phyloP scores from a whole-genome alignment of 1,284 basidiomycete species.

The Uromyces viciae-fabae region DNA sequence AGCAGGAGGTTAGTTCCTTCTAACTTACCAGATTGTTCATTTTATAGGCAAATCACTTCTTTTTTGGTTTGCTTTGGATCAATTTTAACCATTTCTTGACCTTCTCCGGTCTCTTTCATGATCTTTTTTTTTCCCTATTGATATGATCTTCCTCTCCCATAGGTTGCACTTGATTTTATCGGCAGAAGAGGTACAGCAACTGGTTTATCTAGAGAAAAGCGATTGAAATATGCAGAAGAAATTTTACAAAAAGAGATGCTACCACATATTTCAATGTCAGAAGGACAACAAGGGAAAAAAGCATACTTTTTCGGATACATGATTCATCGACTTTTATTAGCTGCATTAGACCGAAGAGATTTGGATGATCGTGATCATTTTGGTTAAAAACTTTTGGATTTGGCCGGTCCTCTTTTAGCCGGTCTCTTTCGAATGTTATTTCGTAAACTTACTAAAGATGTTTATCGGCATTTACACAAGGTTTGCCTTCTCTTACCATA shows the following conservation, averaged over 20 bases:
- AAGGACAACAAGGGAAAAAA: slow-evolving; percentile 96
- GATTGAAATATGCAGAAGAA: slow-evolving; percentile 93
- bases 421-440: slow-evolving; percentile 93
- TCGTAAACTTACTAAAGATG: slow-evolving; percentile 91
- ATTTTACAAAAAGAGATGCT: slow-evolving; percentile 99
- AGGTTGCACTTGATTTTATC: slow-evolving; percentile 89
- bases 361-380: slow-evolving; percentile 99
- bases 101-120: not conserved
- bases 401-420: slow-evolving; percentile 90
- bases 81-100: too few relatives aligned
- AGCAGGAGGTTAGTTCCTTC: slow-evolving; percentile 69
- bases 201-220: slow-evolving; percentile 82
- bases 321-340: slow-evolving; percentile 90
- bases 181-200: slow-evolving; percentile 95
- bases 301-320: slow-evolving; percentile 99
- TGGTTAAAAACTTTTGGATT: slow-evolving; percentile 93
- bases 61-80: too few relatives aligned
- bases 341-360: slow-evolving; percentile 88
- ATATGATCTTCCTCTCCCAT: slow-evolving; percentile 19
- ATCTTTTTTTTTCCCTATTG: not conserved
- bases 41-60: not conserved
- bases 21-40: slow-evolving; percentile 21
- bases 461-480: slow-evolving; percentile 95
- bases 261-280: slow-evolving; percentile 91
- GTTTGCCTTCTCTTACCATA: slow-evolving; percentile 57